Conservation (phyloP, 305 asterid species). For the Solanum hybrid region DNA sequence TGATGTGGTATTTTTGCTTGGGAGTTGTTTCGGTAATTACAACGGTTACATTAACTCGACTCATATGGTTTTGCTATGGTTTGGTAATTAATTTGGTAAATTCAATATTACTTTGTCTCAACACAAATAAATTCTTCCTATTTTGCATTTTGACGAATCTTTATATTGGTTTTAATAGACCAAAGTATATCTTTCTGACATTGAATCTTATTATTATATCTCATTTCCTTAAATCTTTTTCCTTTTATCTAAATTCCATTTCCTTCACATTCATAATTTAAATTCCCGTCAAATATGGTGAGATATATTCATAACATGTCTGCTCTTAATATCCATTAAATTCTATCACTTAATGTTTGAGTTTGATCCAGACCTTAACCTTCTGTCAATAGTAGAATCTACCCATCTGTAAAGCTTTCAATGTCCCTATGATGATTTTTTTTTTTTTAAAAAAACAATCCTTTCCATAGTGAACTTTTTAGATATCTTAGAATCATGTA, state of each 20-base stretch:
- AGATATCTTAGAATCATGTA: not conserved
- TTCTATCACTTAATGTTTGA: not conserved
- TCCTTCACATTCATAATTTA: not conserved
- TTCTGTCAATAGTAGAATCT: not conserved
- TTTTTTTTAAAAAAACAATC: not conserved
- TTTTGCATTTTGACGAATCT: not conserved
- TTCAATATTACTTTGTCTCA: not conserved
- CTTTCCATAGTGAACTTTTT: not conserved
- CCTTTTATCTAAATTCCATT: not conserved
- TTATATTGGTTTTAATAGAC: not conserved
- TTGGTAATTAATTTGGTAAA: conserved; percentile 74
- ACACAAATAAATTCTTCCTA: not conserved
- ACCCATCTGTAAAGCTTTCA: not conserved
- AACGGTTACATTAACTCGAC: conserved; percentile 26
- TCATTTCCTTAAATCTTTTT: not conserved
- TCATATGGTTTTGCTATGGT: conserved; percentile 80
- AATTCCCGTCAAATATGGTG: not conserved
- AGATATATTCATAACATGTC: not conserved
- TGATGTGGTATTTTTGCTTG: not conserved
- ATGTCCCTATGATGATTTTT: not conserved
- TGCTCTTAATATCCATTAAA: not conserved
- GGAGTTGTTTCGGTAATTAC: not conserved
- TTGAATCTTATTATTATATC: not conserved
- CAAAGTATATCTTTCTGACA: not conserved
- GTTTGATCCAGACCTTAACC: not conserved